These are phyloP conservation scores for Austroboletus niveus DNA, from an alignment of 1,284 basidiomycete species.

Conservation along the genomic window DNA sequence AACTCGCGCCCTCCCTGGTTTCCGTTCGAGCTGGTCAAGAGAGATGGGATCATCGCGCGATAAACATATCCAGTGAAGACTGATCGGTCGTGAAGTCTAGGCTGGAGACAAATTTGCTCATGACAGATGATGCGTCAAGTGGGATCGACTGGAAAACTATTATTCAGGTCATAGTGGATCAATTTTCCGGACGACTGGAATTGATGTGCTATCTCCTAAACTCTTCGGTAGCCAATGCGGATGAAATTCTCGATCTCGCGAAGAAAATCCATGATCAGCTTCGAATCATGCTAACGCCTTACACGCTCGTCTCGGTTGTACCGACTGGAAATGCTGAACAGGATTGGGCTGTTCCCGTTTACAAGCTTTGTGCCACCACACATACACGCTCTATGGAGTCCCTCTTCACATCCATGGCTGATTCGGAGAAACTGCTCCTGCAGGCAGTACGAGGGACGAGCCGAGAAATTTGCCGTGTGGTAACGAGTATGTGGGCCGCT, in stretches of 20 bases:
- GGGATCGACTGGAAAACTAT: slow-evolving; percentile 46
- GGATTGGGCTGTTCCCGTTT: slow-evolving; percentile 30
- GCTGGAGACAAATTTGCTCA: slow-evolving; percentile 24
- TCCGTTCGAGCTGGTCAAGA: slow-evolving; percentile 23
- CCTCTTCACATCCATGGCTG: slow-evolving; percentile 28
- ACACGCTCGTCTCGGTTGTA: slow-evolving; percentile 9
- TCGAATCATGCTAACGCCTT: slow-evolving; percentile 22
- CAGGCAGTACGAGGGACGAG: slow-evolving; percentile 34
- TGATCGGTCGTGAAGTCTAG: slow-evolving; percentile 12
- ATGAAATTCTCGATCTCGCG: slow-evolving; percentile 13
- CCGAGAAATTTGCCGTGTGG: slow-evolving; percentile 2
- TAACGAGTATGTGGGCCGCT: too few relatives aligned
- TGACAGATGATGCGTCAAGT: slow-evolving; percentile 19
- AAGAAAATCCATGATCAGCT: slow-evolving; percentile 24
- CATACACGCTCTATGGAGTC: slow-evolving; percentile 22
- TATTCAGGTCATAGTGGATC: slow-evolving; percentile 16
- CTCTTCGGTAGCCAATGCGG: slow-evolving; percentile 1
- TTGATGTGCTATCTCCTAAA: slow-evolving; percentile 37
- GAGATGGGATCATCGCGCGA: slow-evolving; percentile 29
- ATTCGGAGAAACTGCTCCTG: slow-evolving; percentile 38
- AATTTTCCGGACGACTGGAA: slow-evolving; percentile 45
- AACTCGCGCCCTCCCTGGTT: slow-evolving; percentile 32
- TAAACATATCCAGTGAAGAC: slow-evolving; percentile 30
- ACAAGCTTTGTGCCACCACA: slow-evolving; percentile 33
- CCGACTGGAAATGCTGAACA: slow-evolving; percentile 2